These are phyloP conservation scores for Candida glaebosa DNA, from an alignment of 805 yeast species.

Conservation along the genomic window DNA sequence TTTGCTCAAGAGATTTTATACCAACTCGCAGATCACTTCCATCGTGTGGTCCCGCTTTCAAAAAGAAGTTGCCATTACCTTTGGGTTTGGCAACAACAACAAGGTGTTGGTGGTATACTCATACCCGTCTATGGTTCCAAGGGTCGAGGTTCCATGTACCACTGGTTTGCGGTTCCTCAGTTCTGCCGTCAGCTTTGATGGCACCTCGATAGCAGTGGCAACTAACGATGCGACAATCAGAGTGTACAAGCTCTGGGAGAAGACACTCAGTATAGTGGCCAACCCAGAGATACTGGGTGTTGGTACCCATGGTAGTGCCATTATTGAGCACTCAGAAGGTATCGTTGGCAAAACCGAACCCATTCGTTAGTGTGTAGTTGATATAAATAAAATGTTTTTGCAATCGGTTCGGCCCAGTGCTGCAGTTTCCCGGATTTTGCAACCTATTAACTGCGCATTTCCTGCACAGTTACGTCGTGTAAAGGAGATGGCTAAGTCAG, in stretches of 20 bases:
- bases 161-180: conserved; percentile 58
- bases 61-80: conserved; percentile 71
- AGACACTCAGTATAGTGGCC: conserved; percentile 24
- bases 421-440: no score
- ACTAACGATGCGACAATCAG: conserved; percentile 76
- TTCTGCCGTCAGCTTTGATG: conserved; percentile 65
- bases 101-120: conserved; percentile 57
- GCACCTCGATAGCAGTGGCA: conserved; percentile 62
- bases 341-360: conserved; percentile 27
- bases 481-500: not conserved
- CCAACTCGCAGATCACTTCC: conserved; percentile 76
- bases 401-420: no score
- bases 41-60: conserved; percentile 67
- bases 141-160: conserved; percentile 48
- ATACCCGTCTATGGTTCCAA: conserved; percentile 59
- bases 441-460: not conserved
- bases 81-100: conserved; percentile 66
- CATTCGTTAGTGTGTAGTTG: conserved; percentile 15
- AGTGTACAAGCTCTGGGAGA: conserved; percentile 68
- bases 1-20: conserved; percentile 49
- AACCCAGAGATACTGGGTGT: conserved; percentile 31
- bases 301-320: conserved; percentile 20
- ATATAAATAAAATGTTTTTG: not conserved
- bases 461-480: not conserved
- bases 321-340: conserved; percentile 56